Conservation (phyloP, 768 basidiomycete species). For the Daedaleopsis nitida region DNA sequence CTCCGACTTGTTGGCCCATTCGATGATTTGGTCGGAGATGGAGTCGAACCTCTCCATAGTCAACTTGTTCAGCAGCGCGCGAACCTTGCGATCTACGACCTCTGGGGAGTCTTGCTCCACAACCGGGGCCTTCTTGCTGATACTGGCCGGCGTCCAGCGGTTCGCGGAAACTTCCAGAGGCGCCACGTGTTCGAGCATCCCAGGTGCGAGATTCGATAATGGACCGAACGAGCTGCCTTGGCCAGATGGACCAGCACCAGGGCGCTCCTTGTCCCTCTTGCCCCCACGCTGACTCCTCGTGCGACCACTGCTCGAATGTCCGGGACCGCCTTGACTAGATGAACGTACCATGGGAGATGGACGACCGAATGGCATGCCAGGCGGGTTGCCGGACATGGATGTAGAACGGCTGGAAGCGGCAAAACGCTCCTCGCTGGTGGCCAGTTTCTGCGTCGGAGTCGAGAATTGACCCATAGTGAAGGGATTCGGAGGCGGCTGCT, state of each 20-base stretch:
- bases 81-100: slow-evolving; percentile 92
- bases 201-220: slow-evolving; percentile 28
- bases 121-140: slow-evolving; percentile 43
- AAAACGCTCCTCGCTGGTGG: slow-evolving; percentile 68
- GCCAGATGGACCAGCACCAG: slow-evolving; percentile 32
- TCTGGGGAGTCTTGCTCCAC: slow-evolving; percentile 67
- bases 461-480: slow-evolving; percentile 73
- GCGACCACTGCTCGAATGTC: slow-evolving; percentile 53
- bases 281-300: slow-evolving; percentile 85
- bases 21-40: slow-evolving; percentile 92
- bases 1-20: slow-evolving; percentile 93
- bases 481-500: slow-evolving; percentile 36
- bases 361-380: slow-evolving; percentile 51
- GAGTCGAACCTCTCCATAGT: slow-evolving; percentile 97
- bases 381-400: slow-evolving; percentile 55
- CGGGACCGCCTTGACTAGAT: slow-evolving; percentile 49
- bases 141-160: slow-evolving; percentile 66
- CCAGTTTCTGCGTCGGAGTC: slow-evolving; percentile 56
- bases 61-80: slow-evolving; percentile 88
- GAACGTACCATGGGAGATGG: slow-evolving; percentile 63
- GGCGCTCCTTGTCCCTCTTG: slow-evolving; percentile 63
- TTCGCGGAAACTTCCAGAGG: slow-evolving; percentile 82
- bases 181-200: slow-evolving; percentile 61
- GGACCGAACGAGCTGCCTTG: slow-evolving; percentile 19
- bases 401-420: slow-evolving; percentile 54